A percentile compares a stretch with the other conserved stretches of the same genome.
Conservation (phyloP, 2,329 filamentous ascomycete genomes). For the Tolypocladium cylindrosporum region DNA sequence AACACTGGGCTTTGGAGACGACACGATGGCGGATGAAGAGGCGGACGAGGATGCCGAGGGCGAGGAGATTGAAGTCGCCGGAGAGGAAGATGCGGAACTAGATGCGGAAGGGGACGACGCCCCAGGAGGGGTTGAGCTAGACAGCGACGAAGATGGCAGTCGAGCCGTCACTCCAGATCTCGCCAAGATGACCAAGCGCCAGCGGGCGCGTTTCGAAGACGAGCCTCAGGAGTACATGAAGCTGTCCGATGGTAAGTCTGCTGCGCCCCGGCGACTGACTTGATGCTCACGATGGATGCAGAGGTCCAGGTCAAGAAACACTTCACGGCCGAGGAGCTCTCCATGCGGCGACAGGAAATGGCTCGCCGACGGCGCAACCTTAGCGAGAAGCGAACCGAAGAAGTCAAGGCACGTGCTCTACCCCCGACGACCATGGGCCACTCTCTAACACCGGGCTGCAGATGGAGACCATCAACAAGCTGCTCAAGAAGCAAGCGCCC, state of each 20-base stretch:
- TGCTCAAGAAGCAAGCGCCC: conserved; percentile 75
- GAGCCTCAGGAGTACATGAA: conserved; percentile 46
- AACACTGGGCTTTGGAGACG: conserved; percentile 29
- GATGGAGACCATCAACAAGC: conserved; percentile 88
- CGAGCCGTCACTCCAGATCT: conserved; percentile 42
- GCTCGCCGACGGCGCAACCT: conserved; percentile 50
- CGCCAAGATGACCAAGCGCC: conserved; percentile 51
- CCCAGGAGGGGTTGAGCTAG: conserved; percentile 25
- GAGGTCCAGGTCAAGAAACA: conserved; percentile 55
- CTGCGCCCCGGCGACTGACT: neutral
- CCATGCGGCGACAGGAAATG: conserved; percentile 54
- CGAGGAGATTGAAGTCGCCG: conserved; percentile 31
- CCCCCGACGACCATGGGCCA: neutral
- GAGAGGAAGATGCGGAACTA: conserved; percentile 31
- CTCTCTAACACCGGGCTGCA: conserved; percentile 20
- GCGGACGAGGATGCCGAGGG: conserved; percentile 35
- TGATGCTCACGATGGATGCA: conserved; percentile 16
- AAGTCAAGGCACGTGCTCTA: conserved; percentile 42
- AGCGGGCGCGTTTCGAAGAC: conserved; percentile 49
- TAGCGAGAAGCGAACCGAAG: conserved; percentile 55
- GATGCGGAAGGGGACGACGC: conserved; percentile 28
- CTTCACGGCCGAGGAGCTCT: conserved; percentile 51
- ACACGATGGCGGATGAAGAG: conserved; percentile 32
- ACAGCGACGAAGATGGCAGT: conserved; percentile 35
- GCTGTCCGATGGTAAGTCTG: conserved; percentile 44